Base-by-base conservation (phyloP, 805 yeast species). In the Candida verbasci region DNA sequence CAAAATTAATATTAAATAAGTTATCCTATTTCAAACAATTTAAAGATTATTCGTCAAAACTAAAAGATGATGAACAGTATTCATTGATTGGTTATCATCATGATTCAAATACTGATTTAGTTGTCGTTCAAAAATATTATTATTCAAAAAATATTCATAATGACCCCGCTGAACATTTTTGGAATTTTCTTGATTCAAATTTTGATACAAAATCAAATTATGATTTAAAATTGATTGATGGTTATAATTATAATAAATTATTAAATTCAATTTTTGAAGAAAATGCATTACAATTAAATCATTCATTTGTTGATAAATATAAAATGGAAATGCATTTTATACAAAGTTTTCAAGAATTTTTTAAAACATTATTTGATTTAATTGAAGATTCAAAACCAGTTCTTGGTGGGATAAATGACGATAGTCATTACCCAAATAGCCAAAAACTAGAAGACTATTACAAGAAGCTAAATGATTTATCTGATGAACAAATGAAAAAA, bases 381-480 rank as follows among this genome's bases (percentile, higher is more conserved):
- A 38, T 59, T 26, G 50, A 52, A 10, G 43, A 43, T 4, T 35
- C 49, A 29, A 46, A 47, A 28, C 68, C 68, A 3, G 15, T 31
- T 2, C 37, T 55, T 17, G 41, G 28, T 1, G 33, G 37, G 1
- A 48, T 62, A 23, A 54, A 58, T 37, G 50, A 55, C 35, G 50
- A 52, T 31, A 56, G 41, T 8, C 66, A 62, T 42, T 62, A 59
- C 37, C 37, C 41, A 24, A 29, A 35, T 24, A 40, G 31, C 12
- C 12, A 29, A 10, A 18, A 24, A 9, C 23, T 39, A 10, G 34
- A 25, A 31, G 27, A 27, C 4, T 39, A 35, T 23, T 39, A 35
- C 17, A 17, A 36, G 16, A 15, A 17, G 6, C 6, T 11, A 9
- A 32, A 14, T 6, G 12, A 31, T 15, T 17, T 35, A 12, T 18